phyloP scores from a whole-genome alignment of 441 rosid species.

The Manihot esculenta region DNA sequence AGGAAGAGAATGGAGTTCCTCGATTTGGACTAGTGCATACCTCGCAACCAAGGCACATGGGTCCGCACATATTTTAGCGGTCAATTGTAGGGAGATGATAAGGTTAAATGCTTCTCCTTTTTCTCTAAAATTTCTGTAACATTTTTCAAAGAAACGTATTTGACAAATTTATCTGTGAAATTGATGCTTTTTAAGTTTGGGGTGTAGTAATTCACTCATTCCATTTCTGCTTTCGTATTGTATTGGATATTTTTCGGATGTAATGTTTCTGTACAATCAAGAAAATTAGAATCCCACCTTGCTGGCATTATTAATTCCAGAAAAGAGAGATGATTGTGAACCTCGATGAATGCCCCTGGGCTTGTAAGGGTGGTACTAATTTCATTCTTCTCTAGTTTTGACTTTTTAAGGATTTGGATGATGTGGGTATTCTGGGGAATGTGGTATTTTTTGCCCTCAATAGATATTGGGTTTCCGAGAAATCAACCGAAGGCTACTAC shows the following conservation, averaged over 20 bases:
- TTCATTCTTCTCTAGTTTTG: no score
- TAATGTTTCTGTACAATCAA: conserved; percentile 8
- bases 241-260: background rate
- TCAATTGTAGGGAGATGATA: conserved; percentile 20
- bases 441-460: no score
- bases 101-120: conserved; percentile 10
- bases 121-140: conserved; percentile 21
- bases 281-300: background rate
- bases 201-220: background rate
- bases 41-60: conserved; percentile 17
- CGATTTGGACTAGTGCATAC: conserved; percentile 55
- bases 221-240: conserved; percentile 6
- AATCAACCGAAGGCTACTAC: no score
- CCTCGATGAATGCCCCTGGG: no score
- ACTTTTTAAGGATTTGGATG: no score
- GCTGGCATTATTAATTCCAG: background rate
- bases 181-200: background rate
- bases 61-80: conserved; percentile 34
- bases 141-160: conserved; percentile 22
- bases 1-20: conserved; percentile 84
- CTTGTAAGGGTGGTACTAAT: no score
- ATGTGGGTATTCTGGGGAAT: no score
- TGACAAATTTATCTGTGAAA: conserved; percentile 16
- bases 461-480: no score
- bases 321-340: background rate